These are phyloP conservation scores for Avicennia marina DNA, from an alignment of 257 asterid species.

Conservation along the genomic window DNA sequence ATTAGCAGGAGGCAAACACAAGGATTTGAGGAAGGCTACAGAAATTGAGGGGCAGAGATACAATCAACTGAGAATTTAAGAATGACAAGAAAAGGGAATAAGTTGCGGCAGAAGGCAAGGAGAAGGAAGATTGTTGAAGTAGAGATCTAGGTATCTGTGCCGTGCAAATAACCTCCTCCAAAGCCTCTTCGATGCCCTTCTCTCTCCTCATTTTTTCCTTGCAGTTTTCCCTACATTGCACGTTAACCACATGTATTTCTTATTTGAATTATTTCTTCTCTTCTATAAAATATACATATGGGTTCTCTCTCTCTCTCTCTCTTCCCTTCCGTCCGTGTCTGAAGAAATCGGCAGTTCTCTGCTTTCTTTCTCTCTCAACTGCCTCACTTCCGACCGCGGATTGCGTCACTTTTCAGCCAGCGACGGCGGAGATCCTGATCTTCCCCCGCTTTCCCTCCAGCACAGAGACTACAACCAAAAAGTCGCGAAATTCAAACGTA, in stretches of 20 bases:
- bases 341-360: slow-evolving; percentile 4
- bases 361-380: too few relatives aligned
- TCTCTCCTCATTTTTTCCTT: slow-evolving; percentile 44
- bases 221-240: slow-evolving; percentile 69
- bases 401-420: slow-evolving; percentile 15
- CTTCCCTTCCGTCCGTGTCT: slow-evolving; percentile 27
- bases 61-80: slow-evolving; percentile 30
- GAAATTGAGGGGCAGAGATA: slow-evolving; percentile 19
- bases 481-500: too few relatives aligned
- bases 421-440: too few relatives aligned
- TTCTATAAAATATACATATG: slow-evolving; percentile 22
- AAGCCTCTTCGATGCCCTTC: slow-evolving; percentile 27
- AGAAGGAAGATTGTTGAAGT: slow-evolving; percentile 40
- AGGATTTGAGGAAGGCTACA: slow-evolving; percentile 10
- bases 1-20: slow-evolving; percentile 13
- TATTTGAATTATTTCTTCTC: slow-evolving; percentile 24
- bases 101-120: slow-evolving; percentile 88
- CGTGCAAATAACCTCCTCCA: slow-evolving; percentile 89
- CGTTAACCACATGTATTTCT: slow-evolving; percentile 50
- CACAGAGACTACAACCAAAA: too few relatives aligned
- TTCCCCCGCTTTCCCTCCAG: too few relatives aligned
- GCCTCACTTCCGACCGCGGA: slow-evolving; percentile 20
- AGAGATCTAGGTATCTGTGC: slow-evolving; percentile 97
- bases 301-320: slow-evolving; percentile 17
- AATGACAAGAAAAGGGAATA: slow-evolving; percentile 51